These are phyloP conservation scores for Cladosporium sp. DNA, from an alignment of 2,329 filamentous ascomycete genomes.

Conservation along the genomic window DNA sequence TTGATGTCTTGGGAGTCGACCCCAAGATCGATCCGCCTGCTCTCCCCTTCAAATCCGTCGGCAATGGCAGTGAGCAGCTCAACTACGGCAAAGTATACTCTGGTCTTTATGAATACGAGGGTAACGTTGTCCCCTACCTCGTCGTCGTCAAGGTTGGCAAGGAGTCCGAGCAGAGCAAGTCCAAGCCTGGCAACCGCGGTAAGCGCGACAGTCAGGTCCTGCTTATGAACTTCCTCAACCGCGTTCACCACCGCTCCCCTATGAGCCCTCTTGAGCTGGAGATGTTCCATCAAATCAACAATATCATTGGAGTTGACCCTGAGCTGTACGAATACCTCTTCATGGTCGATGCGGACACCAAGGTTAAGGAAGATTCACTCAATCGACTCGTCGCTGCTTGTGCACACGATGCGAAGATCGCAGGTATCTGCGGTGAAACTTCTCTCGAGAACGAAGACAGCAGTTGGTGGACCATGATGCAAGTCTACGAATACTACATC, in stretches of 20 bases:
- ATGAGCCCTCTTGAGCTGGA: constrained; percentile 97
- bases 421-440: constrained; percentile 95
- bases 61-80: constrained; percentile 81
- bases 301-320: constrained; percentile 95
- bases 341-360: constrained; percentile 97
- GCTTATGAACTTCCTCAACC: constrained; percentile 95
- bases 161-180: constrained; percentile 83
- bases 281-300: constrained; percentile 99
- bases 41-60: constrained; percentile 89
- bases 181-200: constrained; percentile 94
- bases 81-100: constrained; percentile 99
- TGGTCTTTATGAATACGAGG: constrained; percentile 93
- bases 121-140: constrained; percentile 93
- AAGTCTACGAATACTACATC: constrained; percentile 99
- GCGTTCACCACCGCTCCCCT: constrained; percentile 85
- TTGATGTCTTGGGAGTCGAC: constrained; percentile 95
- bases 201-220: constrained; percentile 97
- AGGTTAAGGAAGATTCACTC: constrained; percentile 83
- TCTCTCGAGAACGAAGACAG: constrained; percentile 91
- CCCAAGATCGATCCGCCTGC: constrained; percentile 94
- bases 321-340: constrained; percentile 95
- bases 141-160: constrained; percentile 97
- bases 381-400: constrained; percentile 90
- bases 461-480: constrained; percentile 99
- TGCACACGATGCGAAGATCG: constrained; percentile 91